A percentile compares a stretch with the other conserved stretches of the same genome.
Evolutionary conservation across 176 grass and related monocot genomes (phyloP).

Genomic region (Areca catechu): DNA sequence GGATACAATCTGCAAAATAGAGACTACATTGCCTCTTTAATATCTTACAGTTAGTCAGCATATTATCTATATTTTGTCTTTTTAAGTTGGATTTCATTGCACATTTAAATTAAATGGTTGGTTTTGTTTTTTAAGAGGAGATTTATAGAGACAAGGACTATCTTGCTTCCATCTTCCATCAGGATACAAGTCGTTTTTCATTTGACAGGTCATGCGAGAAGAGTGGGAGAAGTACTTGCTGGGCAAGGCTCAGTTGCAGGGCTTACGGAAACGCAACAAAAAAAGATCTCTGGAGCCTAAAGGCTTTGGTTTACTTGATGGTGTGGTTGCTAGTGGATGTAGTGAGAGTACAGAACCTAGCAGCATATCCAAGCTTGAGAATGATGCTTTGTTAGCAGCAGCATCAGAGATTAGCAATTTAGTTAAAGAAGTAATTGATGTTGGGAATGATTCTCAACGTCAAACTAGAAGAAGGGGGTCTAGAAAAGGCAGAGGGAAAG

Average conservation of each 20-base stretch:
- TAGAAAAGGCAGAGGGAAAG: slow-evolving; percentile 47
- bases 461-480: slow-evolving; percentile 21
- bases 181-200: slow-evolving; percentile 2
- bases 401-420: slow-evolving; percentile 60
- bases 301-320: slow-evolving; percentile 89
- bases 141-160: too few relatives aligned
- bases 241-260: slow-evolving; percentile 67
- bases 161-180: too few relatives aligned
- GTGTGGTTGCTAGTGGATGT: slow-evolving; percentile 42
- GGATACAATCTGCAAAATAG: too few relatives aligned
- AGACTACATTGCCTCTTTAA: too few relatives aligned
- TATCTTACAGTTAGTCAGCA: too few relatives aligned
- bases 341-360: slow-evolving; percentile 42
- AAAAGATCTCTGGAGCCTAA: slow-evolving; percentile 69
- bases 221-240: slow-evolving; percentile 97
- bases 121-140: too few relatives aligned
- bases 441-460: slow-evolving; percentile 28
- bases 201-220: slow-evolving; percentile 59
- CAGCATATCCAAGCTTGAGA: slow-evolving; percentile 74
- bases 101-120: too few relatives aligned
- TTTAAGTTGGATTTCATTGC: too few relatives aligned
- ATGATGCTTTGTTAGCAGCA: slow-evolving; percentile 69
- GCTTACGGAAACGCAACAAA: slow-evolving; percentile 55
- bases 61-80: too few relatives aligned
- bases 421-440: slow-evolving; percentile 36